Percentiles rank a stretch among this genome's conserved stretches.
Evolutionary conservation across 306 rosid genomes (phyloP).

Genomic region (Dalbergia cochinchinensis): DNA sequence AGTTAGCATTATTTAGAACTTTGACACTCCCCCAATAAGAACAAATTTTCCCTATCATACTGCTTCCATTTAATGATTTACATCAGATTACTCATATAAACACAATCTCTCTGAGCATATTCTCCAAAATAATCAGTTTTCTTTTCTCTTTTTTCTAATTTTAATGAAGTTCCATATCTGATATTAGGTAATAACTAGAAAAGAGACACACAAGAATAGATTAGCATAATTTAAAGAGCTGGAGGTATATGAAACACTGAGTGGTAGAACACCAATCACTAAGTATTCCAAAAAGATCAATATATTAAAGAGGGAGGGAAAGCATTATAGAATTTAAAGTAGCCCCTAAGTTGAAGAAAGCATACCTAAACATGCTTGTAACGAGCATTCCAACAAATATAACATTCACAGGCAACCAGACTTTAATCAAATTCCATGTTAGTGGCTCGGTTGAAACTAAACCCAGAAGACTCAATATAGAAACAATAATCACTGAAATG

Average conservation of each 20-base stretch:
- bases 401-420: conserved; percentile 94
- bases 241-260: conserved; percentile 18
- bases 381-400: conserved; percentile 97
- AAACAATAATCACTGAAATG: conserved; percentile 81
- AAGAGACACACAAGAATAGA: not conserved
- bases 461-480: conserved; percentile 73
- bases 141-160: not conserved
- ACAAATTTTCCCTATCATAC: conserved; percentile 7
- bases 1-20: conserved; percentile 18
- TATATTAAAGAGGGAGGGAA: conserved; percentile 21
- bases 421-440: conserved; percentile 91
- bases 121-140: not conserved
- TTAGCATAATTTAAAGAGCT: not conserved
- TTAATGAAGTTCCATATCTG: not conserved
- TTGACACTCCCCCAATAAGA: conserved; percentile 16
- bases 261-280: conserved; percentile 33
- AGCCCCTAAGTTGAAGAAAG: conserved; percentile 36
- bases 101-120: conserved; percentile 3
- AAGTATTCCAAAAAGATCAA: not conserved
- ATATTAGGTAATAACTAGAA: conserved; percentile 2
- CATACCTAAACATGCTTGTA: conserved; percentile 99
- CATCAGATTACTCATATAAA: conserved; percentile 18
- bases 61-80: conserved; percentile 35
- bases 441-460: conserved; percentile 88
- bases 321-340: not conserved